Evolutionary conservation across 345 rosid genomes (phyloP).

Genomic region (Eucalyptus camaldulensis): DNA sequence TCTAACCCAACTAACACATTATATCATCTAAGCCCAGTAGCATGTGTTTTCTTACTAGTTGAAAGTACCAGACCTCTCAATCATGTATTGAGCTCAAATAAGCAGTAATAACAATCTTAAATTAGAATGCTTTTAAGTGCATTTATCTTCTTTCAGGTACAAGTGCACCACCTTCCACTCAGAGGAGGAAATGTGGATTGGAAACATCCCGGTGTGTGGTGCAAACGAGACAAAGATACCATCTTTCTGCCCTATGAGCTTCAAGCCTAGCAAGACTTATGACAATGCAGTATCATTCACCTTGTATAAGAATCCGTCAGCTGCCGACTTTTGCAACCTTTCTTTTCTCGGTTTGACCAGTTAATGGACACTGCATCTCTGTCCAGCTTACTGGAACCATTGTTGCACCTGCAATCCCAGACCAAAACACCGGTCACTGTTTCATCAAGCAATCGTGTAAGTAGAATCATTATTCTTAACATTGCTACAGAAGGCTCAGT

Average conservation of each 20-base stretch:
- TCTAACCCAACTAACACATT: not conserved
- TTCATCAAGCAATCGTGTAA: not conserved
- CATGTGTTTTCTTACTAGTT: not conserved
- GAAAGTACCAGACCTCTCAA: not conserved
- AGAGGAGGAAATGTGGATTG: not conserved
- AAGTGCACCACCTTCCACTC: not conserved
- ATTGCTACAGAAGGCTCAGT: not conserved
- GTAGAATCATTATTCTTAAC: not conserved
- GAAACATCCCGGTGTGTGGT: not conserved
- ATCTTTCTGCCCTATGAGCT: not conserved
- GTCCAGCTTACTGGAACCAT: constrained; percentile 96
- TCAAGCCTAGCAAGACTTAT: not conserved
- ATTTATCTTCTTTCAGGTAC: not conserved
- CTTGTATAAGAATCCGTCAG: not conserved
- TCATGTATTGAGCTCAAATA: not conserved
- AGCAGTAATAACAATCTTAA: not conserved
- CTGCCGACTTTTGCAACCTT: constrained; percentile 79
- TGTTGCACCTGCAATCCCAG: constrained; percentile 46
- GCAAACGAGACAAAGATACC: not conserved
- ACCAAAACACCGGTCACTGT: not conserved
- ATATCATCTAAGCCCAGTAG: not conserved
- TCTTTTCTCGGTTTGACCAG: constrained; percentile 72
- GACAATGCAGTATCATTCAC: not conserved
- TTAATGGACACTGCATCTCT: constrained; percentile 89
- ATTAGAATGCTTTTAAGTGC: not conserved